phyloP scores from a whole-genome alignment of 2,329 filamentous ascomycete genomes.

The Periconia digitata region DNA sequence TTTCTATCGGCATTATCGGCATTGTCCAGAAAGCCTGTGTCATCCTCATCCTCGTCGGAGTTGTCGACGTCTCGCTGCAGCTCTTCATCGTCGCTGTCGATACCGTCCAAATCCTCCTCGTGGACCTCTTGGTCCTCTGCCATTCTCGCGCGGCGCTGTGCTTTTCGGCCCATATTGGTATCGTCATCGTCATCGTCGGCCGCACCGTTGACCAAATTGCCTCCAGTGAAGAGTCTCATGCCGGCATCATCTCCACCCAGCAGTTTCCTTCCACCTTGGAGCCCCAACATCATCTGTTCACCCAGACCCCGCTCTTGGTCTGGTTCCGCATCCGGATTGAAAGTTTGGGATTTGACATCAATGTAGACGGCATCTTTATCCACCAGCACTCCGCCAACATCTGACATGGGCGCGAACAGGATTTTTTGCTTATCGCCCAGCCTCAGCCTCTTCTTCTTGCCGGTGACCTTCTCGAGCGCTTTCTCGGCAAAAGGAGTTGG shows the following conservation, averaged over 20 bases:
- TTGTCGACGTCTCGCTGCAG: constrained; percentile 50
- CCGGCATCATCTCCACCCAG: constrained; percentile 82
- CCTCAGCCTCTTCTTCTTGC: constrained; percentile 76
- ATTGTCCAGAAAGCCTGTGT: constrained; percentile 45
- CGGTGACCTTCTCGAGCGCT: constrained; percentile 78
- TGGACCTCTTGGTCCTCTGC: constrained; percentile 52
- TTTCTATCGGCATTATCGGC: constrained; percentile 45
- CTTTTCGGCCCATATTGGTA: constrained; percentile 58
- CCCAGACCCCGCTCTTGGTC: constrained; percentile 81
- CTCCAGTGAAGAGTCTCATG: constrained; percentile 81
- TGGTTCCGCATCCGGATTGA: constrained; percentile 63
- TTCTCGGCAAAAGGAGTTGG: constrained; percentile 91
- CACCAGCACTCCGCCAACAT: constrained; percentile 92
- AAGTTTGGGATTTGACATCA: constrained; percentile 70
- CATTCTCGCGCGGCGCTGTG: constrained; percentile 54
- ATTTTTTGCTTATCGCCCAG: constrained; percentile 97
- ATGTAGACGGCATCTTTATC: constrained; percentile 98
- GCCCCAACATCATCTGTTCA: constrained; percentile 87
- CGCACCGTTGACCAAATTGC: constrained; percentile 64
- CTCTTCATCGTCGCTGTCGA: constrained; percentile 57
- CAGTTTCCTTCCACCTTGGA: constrained; percentile 80
- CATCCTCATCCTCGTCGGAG: constrained; percentile 56
- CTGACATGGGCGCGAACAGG: constrained; percentile 95
- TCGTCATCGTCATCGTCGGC: constrained; percentile 59
- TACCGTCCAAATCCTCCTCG: constrained; percentile 53